Conservation (phyloP, 306 rosid genomes). For the Vigna reflexopilosa region DNA sequence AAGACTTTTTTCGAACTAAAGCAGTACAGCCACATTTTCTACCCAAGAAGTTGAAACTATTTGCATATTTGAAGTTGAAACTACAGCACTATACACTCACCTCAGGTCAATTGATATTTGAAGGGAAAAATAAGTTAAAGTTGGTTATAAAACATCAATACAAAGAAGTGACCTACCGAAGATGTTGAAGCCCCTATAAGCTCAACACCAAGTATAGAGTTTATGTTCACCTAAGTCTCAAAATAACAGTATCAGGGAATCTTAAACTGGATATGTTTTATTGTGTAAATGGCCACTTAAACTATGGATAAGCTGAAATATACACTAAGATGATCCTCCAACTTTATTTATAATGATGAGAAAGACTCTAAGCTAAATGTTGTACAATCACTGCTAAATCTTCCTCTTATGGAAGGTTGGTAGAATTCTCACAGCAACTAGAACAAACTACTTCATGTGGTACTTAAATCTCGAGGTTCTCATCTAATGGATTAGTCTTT, state of each 20-base stretch:
- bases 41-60: conserved; percentile 36
- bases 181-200: conserved; percentile 23
- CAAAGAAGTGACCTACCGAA: conserved; percentile 33
- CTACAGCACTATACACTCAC: not conserved
- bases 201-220: conserved; percentile 19
- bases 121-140: conserved; percentile 20
- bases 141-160: conserved; percentile 9
- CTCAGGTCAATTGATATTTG: conserved; percentile 19
- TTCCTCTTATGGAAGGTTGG: no score
- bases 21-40: conserved; percentile 13
- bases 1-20: conserved; percentile 20
- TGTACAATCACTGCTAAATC: not conserved
- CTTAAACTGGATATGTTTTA: not conserved
- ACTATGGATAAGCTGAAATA: not conserved
- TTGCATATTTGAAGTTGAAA: conserved; percentile 21
- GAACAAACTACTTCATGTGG: no score
- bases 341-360: conserved; percentile 13
- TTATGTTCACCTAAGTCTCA: conserved; percentile 17
- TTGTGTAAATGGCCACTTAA: conserved; percentile 7
- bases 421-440: no score
- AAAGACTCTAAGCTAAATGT: conserved; percentile 20
- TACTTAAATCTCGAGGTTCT: no score
- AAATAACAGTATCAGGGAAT: conserved; percentile 19
- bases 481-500: no score
- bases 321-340: conserved; percentile 18